These are phyloP conservation scores for Globisporangium okanoganense DNA, from an alignment of 352 stramenopile species.

Conservation along the genomic window DNA sequence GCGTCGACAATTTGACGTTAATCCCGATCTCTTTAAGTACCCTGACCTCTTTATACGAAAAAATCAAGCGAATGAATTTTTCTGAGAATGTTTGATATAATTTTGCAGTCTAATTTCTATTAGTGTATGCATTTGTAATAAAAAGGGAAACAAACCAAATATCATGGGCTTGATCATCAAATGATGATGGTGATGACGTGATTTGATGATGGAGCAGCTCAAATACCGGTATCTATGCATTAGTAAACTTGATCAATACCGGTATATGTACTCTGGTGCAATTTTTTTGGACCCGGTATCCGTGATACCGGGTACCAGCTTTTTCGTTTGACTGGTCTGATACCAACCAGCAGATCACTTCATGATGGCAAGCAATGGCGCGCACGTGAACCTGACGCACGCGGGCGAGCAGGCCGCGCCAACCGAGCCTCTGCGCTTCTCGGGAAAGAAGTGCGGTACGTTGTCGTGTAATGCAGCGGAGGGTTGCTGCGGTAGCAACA, in stretches of 20 bases:
- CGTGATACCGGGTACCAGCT: too few species aligned
- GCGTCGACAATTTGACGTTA: background rate
- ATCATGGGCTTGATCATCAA: background rate
- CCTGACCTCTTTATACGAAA: too few species aligned
- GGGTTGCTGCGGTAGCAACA: slow-evolving; percentile 7
- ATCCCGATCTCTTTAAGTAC: too few species aligned
- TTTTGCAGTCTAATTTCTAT: too few species aligned
- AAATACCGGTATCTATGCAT: background rate
- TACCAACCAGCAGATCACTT: background rate
- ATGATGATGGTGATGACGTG: background rate
- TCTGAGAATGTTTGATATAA: too few species aligned
- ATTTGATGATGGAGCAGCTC: background rate
- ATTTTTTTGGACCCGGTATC: too few species aligned
- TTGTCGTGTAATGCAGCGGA: background rate
- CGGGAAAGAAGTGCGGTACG: slow-evolving; percentile 26
- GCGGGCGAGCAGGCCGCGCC: background rate
- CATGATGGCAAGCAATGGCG: background rate
- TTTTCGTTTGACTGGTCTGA: too few species aligned
- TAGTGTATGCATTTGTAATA: too few species aligned
- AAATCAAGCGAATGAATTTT: too few species aligned
- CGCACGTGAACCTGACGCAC: background rate
- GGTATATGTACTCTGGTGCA: too few species aligned
- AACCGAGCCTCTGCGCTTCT: slow-evolving; percentile 49
- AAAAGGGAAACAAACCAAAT: background rate
- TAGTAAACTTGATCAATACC: too few species aligned